Base-by-base conservation (phyloP, 495 filamentous ascomycete genomes). In the Lineolata rhizophorae region DNA sequence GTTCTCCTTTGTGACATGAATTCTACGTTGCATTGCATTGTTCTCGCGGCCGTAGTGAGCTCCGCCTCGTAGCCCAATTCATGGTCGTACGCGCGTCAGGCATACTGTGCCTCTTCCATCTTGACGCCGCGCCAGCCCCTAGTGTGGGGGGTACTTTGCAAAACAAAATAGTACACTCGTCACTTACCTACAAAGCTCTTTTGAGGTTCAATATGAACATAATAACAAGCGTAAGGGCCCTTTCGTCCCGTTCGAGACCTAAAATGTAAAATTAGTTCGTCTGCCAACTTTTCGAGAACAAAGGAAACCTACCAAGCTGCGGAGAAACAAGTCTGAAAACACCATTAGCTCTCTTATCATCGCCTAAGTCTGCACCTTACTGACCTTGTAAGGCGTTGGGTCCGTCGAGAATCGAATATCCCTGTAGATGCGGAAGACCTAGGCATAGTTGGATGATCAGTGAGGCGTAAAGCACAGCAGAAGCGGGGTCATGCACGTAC, bases 201-300 rank as follows among this genome's bases (percentile, higher is more conserved):
- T 16, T 55, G 57, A 13, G 72, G 71, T 36, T 69, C 51, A 31
- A 72, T 56, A 39, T 75, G 70, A 9, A 76, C 53, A 54, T 85
- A 87, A 48, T 92, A 90, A 35, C 67, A 72, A 10, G 79, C 79
- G 47, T 87, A 87, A 20, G 78, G 73, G 5, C 82, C 78, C 45
- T 90, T 87, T 29, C 75, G 62, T 14, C 82, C 81, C 1, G 80
- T 90, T 10, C 79, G 67, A 29, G 75, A 84, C 67, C 65, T 65
- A 35, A 37, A 8, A 14, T 19, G 24, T n/a, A n/a, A n/a, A n/a
- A n/a, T n/a, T n/a, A n/a, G n/a, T n/a, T n/a, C n/a, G n/a, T n/a
- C n/a, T n/a, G n/a, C n/a, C n/a, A n/a, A n/a, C n/a, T n/a, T n/a
- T n/a, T n/a, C n/a, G n/a, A n/a, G n/a, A n/a, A n/a, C n/a, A n/a